Evolutionary conservation across 2,329 filamentous ascomycete genomes (phyloP).

Genomic region (Xylaria sp.): DNA sequence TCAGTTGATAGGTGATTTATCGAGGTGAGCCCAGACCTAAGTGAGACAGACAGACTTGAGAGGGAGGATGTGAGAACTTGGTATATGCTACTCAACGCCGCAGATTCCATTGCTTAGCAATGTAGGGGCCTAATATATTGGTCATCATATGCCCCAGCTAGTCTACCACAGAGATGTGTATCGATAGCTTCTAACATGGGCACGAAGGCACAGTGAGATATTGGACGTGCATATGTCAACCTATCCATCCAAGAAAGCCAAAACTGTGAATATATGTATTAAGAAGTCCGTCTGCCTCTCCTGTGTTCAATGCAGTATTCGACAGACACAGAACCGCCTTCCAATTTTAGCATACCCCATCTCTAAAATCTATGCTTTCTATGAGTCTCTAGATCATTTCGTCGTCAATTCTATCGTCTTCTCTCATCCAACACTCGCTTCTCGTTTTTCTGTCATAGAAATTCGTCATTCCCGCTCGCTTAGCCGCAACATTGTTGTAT

Average conservation of each 20-base stretch:
- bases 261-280: conserved; percentile 19
- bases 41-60: neutral
- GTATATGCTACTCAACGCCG: conserved; percentile 2
- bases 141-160: neutral
- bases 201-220: conserved; percentile 1
- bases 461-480: neutral
- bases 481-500: neutral
- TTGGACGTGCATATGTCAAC: neutral
- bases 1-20: no score
- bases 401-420: conserved; percentile 13
- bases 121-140: conserved; percentile 28
- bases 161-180: neutral
- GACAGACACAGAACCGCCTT: neutral
- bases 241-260: conserved; percentile 2
- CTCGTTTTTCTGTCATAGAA: neutral
- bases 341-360: neutral
- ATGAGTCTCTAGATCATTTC: conserved; percentile 17
- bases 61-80: neutral
- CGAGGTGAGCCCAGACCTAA: neutral
- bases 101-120: conserved; percentile 28
- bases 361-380: conserved; percentile 11
- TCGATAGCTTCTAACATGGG: conserved; percentile 7
- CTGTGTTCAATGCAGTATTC: conserved; percentile 6
- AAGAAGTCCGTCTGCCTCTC: conserved; percentile 3
- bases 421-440: neutral